Evolutionary conservation across 2,329 filamentous ascomycete genomes (phyloP).

Genomic region (Neofusicoccum sp.): DNA sequence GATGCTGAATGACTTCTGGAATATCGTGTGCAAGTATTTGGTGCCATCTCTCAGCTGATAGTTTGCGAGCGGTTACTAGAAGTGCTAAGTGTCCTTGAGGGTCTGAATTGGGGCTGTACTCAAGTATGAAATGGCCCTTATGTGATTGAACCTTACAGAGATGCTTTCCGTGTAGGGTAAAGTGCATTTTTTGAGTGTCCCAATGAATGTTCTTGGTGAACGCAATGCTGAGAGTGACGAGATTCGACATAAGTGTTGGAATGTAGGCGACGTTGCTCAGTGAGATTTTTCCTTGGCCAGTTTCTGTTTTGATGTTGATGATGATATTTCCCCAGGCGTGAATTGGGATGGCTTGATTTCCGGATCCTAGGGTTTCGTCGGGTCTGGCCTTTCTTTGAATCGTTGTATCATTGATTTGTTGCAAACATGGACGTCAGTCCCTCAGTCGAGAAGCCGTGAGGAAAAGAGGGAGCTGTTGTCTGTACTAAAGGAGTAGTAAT

Average conservation of each 20-base stretch:
- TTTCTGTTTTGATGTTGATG: not conserved
- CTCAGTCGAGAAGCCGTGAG: not conserved
- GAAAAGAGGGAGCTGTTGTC: not conserved
- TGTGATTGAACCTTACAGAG: not conserved
- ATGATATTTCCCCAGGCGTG: not conserved
- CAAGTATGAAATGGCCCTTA: not conserved
- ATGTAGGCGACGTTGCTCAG: not conserved
- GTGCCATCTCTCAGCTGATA: not conserved
- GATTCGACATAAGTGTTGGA: not conserved
- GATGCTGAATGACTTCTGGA: not conserved
- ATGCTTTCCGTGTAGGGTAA: not conserved
- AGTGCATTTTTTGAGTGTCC: not conserved
- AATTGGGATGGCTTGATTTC: not conserved
- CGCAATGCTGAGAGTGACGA: not conserved
- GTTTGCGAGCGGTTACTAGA: not conserved
- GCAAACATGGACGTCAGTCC: not conserved
- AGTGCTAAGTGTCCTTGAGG: not conserved
- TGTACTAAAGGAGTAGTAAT: too few relatives aligned
- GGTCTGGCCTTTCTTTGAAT: not conserved
- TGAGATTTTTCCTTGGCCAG: not conserved
- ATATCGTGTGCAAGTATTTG: not conserved
- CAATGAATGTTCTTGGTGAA: not conserved
- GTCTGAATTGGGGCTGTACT: not conserved
- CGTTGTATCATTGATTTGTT: not conserved
- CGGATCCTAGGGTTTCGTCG: not conserved